A percentile compares a stretch with the other conserved stretches of the same genome.
Evolutionary conservation across 1,139 yeast species (phyloP).

Genomic region (Blastobotrys arbuscula): DNA sequence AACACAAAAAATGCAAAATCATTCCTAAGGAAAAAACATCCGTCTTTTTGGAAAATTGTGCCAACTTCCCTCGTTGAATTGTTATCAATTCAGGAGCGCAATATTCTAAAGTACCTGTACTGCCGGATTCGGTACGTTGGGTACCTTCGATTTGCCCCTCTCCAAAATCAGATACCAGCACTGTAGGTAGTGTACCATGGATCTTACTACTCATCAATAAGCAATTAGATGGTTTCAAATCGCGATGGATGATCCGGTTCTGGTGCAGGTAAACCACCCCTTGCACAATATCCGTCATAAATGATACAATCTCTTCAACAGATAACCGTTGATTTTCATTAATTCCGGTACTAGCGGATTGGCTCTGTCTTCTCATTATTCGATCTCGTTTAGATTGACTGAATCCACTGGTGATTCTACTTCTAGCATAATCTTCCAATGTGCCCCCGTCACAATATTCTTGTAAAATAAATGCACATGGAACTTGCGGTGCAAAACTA

Average conservation of each 20-base stretch:
- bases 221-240: slow-evolving; percentile 84
- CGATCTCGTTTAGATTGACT: slow-evolving; percentile 5
- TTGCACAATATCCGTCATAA: slow-evolving; percentile 58
- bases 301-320: slow-evolving; percentile 52
- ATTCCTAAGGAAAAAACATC: slow-evolving; percentile 82
- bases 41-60: slow-evolving; percentile 60
- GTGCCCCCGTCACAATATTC: slow-evolving; percentile 90
- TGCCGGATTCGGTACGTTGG: slow-evolving; percentile 55
- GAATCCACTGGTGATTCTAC: background rate
- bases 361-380: background rate
- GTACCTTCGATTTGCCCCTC: slow-evolving; percentile 74
- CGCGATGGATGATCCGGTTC: slow-evolving; percentile 76
- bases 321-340: slow-evolving; percentile 30
- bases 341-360: background rate
- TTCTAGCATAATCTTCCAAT: slow-evolving; percentile 52
- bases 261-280: slow-evolving; percentile 71
- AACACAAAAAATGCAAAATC: slow-evolving; percentile 67
- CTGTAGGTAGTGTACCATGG: slow-evolving; percentile 46
- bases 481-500: slow-evolving; percentile 56
- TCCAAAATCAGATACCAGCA: slow-evolving; percentile 83
- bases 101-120: slow-evolving; percentile 81
- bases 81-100: slow-evolving; percentile 77
- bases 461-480: slow-evolving; percentile 77
- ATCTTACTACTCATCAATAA: slow-evolving; percentile 41
- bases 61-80: slow-evolving; percentile 30